Evolutionary conservation across 192 early-diverging fungal genomes (phyloP), one percentile per base, ranked within the genome.

Genomic region (Coemansia sp.): DNA sequence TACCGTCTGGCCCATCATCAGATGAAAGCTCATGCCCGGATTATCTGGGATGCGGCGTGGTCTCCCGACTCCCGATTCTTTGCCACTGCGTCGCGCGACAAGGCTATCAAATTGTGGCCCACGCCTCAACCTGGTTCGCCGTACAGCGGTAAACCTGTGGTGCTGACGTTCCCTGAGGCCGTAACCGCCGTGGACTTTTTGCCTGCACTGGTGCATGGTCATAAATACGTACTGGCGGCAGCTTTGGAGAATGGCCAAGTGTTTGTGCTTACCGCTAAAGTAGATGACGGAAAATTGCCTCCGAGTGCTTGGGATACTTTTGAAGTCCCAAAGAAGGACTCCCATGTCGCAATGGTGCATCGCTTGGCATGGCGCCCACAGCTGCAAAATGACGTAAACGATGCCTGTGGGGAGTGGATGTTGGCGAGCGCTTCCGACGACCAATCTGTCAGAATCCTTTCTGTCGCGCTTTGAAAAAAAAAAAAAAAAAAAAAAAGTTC

Each of bases 21-120:
- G 36, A 75, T 85, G 52, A 93, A 93, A 78, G 91, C 95, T 18
- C 97, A 99, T 77, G 87, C 94, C 0, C 89, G 97, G 63, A 97
- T 99, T 60, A 89, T 99, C 20, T 99, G 97, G 97, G 90, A 92
- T 72, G 90, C 88, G 38, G 83, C 89, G 4, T 99, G 95, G 95
- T 86, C 87, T 43, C 87, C 84, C 27, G 94, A 95, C 68, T 93
- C 89, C 46, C 47, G 41, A 5, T 87, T 91, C 33, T 98, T 99
- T 87, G 95, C 87, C 29, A 99, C 97, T 4, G 95, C 84, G 12
- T 95, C 94, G n/a, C 87, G 97, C 53, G 97, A 99, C 74, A 95
- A 96, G 78, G 90, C 92, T 1, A 87, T 95, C 57, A 92, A 92
- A 76, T 70, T 97, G 61, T 97, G 95, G 96, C 22, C 60, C 9